Conservation (phyloP, 345 rosid genomes). For the Eutrema yunnanense region DNA sequence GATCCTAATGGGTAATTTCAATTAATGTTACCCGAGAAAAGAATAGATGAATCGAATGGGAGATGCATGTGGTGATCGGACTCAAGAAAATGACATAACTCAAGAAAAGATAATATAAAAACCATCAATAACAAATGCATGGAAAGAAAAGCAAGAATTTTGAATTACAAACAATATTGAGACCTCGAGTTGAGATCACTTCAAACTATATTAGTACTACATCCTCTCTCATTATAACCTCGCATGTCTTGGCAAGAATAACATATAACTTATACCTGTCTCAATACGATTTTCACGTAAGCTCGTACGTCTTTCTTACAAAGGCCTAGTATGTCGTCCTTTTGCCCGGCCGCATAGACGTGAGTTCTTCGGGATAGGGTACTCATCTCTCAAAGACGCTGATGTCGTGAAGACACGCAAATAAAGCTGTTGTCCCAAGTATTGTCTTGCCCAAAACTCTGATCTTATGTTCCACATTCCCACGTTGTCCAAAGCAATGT, state of each 20-base stretch:
- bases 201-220: conserved; percentile 11
- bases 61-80: not conserved
- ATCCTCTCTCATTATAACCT: conserved; percentile 13
- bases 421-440: conserved; percentile 92
- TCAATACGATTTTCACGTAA: conserved; percentile 13
- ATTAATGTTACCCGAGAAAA: too few relatives aligned
- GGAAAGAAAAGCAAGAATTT: not conserved
- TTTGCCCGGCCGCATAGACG: conserved; percentile 74
- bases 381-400: conserved; percentile 82
- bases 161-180: conserved; percentile 23
- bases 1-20: too few relatives aligned
- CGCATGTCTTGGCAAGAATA: conserved; percentile 14
- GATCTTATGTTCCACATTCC: conserved; percentile 98
- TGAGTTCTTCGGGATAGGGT: conserved; percentile 84
- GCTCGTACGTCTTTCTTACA: conserved; percentile 23
- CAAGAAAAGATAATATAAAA: not conserved
- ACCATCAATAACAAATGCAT: not conserved
- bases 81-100: not conserved
- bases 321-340: conserved; percentile 75
- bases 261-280: conserved; percentile 14
- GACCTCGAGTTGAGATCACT: conserved; percentile 53
- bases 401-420: conserved; percentile 72
- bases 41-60: too few relatives aligned
- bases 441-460: conserved; percentile 93
- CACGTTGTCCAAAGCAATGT: conserved; percentile 87